Evolutionary conservation across 192 early-diverging fungal genomes (phyloP).

Genomic region (Coemansia sp.): DNA sequence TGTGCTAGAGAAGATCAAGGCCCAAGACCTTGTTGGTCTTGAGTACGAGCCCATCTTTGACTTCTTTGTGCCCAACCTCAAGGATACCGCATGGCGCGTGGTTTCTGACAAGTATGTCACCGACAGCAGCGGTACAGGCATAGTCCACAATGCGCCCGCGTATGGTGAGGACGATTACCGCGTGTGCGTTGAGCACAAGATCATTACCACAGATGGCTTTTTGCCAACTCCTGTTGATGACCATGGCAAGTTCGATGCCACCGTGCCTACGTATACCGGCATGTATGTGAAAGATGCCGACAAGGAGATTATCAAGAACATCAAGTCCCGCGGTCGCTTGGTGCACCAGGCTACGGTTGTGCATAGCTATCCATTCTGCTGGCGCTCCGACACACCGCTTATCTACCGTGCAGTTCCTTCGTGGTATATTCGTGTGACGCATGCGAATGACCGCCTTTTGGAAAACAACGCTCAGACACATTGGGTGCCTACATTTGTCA

Average conservation of each 20-base stretch:
- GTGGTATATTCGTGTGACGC: conserved; percentile 94
- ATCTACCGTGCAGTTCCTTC: conserved; percentile 96
- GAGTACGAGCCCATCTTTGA: conserved; percentile 92
- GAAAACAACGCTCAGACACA: conserved; percentile 83
- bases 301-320: conserved; percentile 89
- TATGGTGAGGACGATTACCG: conserved; percentile 99
- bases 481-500: conserved; percentile 96
- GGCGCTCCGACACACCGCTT: conserved; percentile 95
- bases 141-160: conserved; percentile 96
- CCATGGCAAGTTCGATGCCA: conserved; percentile 74
- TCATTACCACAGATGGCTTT: conserved; percentile 80
- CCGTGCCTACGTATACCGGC: conserved; percentile 77
- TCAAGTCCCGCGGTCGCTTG: conserved; percentile 80
- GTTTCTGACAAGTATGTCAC: conserved; percentile 91
- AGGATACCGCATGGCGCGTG: conserved; percentile 81
- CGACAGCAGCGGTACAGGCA: conserved; percentile 91
- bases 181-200: conserved; percentile 76
- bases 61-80: conserved; percentile 73
- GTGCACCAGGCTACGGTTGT: conserved; percentile 88
- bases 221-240: conserved; percentile 92
- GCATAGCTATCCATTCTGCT: conserved; percentile 98
- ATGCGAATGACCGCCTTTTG: conserved; percentile 81
- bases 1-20: conserved; percentile 76
- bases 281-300: conserved; percentile 96
- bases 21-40: conserved; percentile 76